Conservation (phyloP, 495 filamentous ascomycete genomes). For the Ramalina intermedia region DNA sequence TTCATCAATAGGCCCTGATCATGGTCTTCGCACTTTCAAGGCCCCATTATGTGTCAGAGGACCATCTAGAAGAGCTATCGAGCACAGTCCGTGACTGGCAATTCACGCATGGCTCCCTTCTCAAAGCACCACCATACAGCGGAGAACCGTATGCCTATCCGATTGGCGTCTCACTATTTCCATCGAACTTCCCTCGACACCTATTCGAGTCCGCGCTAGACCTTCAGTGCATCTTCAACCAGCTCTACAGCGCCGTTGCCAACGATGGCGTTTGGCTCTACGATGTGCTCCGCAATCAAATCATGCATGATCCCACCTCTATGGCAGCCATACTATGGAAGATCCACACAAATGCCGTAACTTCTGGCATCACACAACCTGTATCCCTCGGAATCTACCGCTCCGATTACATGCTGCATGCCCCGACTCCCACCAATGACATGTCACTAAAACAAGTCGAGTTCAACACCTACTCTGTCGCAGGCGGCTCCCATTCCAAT, state of each 20-base stretch:
- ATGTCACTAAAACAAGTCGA: constrained; percentile 71
- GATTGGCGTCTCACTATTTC: constrained; percentile 70
- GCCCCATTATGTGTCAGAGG: constrained; percentile 11
- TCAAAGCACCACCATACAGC: constrained; percentile 47
- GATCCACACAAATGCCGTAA: constrained; percentile 55
- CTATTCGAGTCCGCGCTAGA: constrained; percentile 55
- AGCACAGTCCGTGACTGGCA: constrained; percentile 62
- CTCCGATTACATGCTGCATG: constrained; percentile 67
- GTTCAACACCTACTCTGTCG: constrained; percentile 84
- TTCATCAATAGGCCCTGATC: too few species aligned
- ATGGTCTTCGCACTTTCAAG: too few species aligned
- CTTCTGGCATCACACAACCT: constrained; percentile 56
- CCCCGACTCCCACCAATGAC: constrained; percentile 34
- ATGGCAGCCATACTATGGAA: constrained; percentile 57
- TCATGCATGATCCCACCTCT: constrained; percentile 47
- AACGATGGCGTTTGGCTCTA: constrained; percentile 59
- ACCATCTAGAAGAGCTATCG: constrained; percentile 41
- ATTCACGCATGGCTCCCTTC: constrained; percentile 63
- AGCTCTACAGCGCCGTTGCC: constrained; percentile 63
- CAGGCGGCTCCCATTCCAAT: constrained; percentile 48
- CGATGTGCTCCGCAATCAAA: constrained; percentile 20
- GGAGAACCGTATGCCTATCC: constrained; percentile 41
- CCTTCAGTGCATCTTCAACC: constrained; percentile 63
- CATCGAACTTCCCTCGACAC: constrained; percentile 56
- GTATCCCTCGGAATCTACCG: constrained; percentile 67